Percentiles rank a stretch among this genome's conserved stretches.
Conservation (phyloP, 805 yeast genomes). For the Nakazawaea populi region DNA sequence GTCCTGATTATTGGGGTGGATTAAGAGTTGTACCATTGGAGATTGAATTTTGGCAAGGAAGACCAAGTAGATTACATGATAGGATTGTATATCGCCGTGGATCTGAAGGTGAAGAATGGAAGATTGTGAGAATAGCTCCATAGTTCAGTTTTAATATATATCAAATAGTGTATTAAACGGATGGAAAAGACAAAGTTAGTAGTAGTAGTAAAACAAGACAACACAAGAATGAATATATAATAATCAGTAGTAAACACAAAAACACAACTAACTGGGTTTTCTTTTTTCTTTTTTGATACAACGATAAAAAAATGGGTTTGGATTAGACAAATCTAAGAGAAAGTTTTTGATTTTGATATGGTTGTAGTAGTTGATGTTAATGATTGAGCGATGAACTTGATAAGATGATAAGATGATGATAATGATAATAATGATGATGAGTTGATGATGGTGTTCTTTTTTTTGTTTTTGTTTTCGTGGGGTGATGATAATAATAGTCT, state of each 20-base stretch:
- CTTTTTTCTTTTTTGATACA: no score
- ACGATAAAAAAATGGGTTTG: no score
- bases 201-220: not conserved
- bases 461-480: no score
- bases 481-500: no score
- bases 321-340: no score
- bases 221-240: not conserved
- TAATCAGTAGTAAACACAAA: not conserved
- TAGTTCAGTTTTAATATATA: slow-evolving; percentile 7
- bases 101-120: slow-evolving; percentile 47
- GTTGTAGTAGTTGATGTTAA: no score
- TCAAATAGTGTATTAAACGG: not conserved
- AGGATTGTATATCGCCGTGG: slow-evolving; percentile 69
- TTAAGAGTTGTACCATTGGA: slow-evolving; percentile 81
- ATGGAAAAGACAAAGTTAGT: not conserved
- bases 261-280: no score
- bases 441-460: no score
- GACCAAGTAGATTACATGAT: slow-evolving; percentile 85
- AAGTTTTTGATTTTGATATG: no score
- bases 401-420: no score
- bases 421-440: no score
- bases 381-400: no score
- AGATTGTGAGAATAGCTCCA: slow-evolving; percentile 68
- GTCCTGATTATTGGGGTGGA: slow-evolving; percentile 97
- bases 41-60: slow-evolving; percentile 97